Base-by-base conservation (phyloP, 2,329 filamentous ascomycete genomes). In the Periconia digitata region DNA sequence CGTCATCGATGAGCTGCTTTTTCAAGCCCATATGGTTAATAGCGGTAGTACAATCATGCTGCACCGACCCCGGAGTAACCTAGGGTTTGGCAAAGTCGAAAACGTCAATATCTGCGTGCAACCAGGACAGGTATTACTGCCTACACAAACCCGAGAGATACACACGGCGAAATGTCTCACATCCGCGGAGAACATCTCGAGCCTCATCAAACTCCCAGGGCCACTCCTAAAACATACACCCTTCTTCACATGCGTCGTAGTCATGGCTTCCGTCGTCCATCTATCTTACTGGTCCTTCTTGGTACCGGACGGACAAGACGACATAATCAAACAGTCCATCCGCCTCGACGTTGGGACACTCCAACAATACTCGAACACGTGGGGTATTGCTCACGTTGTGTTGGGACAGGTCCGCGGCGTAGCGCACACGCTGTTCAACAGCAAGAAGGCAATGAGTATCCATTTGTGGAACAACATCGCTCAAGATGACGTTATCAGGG, bases 1-100 rank as follows among this genome's bases (percentile, higher is more conserved):
- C 17, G 32, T 50, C 44, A 78, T 92, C 10, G 92, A 96, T 66
- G 90, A 95, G 72, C 87, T 95, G 81, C 85, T 96, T 71, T 95
- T 96, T 73, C 90, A 95, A 68, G 91, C 89, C 1, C 86, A 89
- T 54, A 92, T 95, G 83, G 89, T 95, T 60, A 78, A 64, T 24
- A 54, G 50, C 6, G 71, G 71, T 20, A 66, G 61, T 56, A 69
- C 67, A 13, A 72, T 73, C 44, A 69, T 72, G 60, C 59, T 73
- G 24, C 70, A 89, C 56, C 46, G 73, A 47, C 60, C 72, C 51
- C 57, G 73, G 45, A 60, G 72, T 56, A 66, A 72, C 51, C 50
- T 73, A 18, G 62, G 70, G 36, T 70, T 69, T 34, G 67, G 65
- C 3, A 35, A 60, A 2, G 69, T 72, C 6, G 63, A 70, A 41